phyloP scores from a whole-genome alignment of 2,329 filamentous ascomycete genomes.

The Teratosphaeriaceae sp. region DNA sequence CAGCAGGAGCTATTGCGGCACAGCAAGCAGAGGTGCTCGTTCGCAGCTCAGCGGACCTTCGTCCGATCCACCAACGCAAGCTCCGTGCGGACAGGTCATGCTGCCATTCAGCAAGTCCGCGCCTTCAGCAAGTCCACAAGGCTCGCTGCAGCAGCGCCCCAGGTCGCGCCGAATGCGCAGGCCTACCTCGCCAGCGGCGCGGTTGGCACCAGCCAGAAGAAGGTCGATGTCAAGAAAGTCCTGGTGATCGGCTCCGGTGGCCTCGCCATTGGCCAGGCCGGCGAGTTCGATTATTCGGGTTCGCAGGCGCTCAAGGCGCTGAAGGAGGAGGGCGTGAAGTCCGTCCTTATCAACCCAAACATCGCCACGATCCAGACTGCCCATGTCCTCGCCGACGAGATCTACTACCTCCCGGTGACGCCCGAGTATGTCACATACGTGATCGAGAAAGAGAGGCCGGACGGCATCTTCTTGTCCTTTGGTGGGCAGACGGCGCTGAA shows the following conservation, averaged over 20 bases:
- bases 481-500: constrained; percentile 97
- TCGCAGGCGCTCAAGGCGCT: constrained; percentile 95
- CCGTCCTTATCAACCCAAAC: constrained; percentile 94
- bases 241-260: constrained; percentile 93
- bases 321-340: constrained; percentile 87
- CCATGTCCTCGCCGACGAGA: constrained; percentile 90
- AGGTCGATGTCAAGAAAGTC: constrained; percentile 93
- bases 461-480: constrained; percentile 96
- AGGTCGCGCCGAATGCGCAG: constrained; percentile 72
- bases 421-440: constrained; percentile 97
- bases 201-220: constrained; percentile 66
- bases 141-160: constrained; percentile 30
- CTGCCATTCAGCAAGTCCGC: constrained; percentile 16
- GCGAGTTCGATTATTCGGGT: constrained; percentile 98
- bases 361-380: constrained; percentile 98
- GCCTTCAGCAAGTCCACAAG: constrained; percentile 21
- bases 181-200: constrained; percentile 85
- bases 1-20: constrained; percentile 22
- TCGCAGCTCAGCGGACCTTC: constrained; percentile 23
- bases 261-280: constrained; percentile 92
- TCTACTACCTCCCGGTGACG: constrained; percentile 97
- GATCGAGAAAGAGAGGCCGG: constrained; percentile 90
- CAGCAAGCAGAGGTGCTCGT: constrained; percentile 17
- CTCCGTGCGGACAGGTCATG: constrained; percentile 11
- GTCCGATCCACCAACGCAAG: constrained; percentile 14